Base-by-base conservation (phyloP, 257 asterid species). In the Scutellaria minor region DNA sequence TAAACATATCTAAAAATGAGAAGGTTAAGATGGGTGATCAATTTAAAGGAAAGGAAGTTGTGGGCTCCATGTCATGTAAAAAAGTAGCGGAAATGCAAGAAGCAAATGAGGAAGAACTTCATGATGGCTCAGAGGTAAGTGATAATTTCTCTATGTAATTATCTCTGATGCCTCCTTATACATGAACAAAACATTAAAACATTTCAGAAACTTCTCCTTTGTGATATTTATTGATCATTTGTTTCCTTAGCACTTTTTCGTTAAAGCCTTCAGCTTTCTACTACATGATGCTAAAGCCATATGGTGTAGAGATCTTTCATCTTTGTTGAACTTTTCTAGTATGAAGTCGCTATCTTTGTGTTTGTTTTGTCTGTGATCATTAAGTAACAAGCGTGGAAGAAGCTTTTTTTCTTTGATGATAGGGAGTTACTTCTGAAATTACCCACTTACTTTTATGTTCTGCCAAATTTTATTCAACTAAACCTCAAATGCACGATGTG, bases 121-220 rank as follows among this genome's bases (percentile, higher is more conserved):
- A 75, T 68, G 85, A 85, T 65, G 81, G 59, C 46, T 81, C 89
- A 48, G 84, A 80, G 89, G 89, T 87, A 74, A 71, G 86, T 59
- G 64, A 61, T 68, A 47, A 79, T 59, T 64, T 72, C 66, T 62
- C 69, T 31, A 31, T 31, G 5, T 31, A 45, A 48, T 46, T 66
- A 27, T 41, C 12, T 15, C 1, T 18, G 27, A 22, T 22, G 27
- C 27, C 27, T 22, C 27, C 2, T 1, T 22, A 22, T 22, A 44
- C 70, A 46, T 64, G 27, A 15, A n/a, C 22, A 22, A 64, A 46
- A 41, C 9, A 4, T 15, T 44, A 64, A 52, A 18, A 15, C 44
- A 66, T 64, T 64, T 13, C 44, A n/a, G 68, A 31, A 24, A 52
- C 48, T 45, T 72, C 31, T 60, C 13, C 48, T 59, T 44, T 13